phyloP scores from a whole-genome alignment of 2,329 filamentous ascomycete species.

The Cercospora janseana region DNA sequence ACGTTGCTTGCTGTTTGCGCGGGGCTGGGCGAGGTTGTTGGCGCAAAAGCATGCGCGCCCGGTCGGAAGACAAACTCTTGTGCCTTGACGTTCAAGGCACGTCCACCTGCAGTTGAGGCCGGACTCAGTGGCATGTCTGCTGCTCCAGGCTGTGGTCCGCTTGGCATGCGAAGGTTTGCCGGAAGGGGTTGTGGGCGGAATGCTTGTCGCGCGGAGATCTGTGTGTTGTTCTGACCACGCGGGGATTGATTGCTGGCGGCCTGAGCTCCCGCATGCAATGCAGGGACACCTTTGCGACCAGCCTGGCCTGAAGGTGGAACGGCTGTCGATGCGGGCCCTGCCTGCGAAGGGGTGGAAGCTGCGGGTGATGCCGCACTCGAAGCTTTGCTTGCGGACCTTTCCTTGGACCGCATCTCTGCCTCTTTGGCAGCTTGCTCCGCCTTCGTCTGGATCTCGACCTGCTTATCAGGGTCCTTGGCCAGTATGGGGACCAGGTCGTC shows the following conservation, averaged over 20 bases:
- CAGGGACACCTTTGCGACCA: constrained; percentile 1
- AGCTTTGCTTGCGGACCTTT: constrained; percentile 29
- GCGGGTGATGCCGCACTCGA: constrained; percentile 27
- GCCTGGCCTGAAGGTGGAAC: constrained; percentile 17
- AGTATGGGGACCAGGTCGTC: constrained; percentile 90
- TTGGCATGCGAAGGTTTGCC: constrained; percentile 67
- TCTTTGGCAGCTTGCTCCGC: constrained; percentile 71
- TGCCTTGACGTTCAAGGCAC: constrained; percentile 60
- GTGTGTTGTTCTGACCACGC: constrained; percentile 3
- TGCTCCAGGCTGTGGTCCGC: constrained; percentile 34
- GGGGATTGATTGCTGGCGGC: constrained; percentile 7
- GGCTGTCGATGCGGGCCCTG: constrained; percentile 8
- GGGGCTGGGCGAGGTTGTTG: constrained; percentile 71
- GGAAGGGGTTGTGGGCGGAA: constrained; percentile 48
- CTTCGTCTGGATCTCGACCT: constrained; percentile 88
- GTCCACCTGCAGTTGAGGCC: constrained; percentile 46
- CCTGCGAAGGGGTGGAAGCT: constrained; percentile 17
- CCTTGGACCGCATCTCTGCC: constrained; percentile 48
- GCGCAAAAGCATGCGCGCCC: constrained; percentile 77
- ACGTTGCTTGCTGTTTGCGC: constrained; percentile 35
- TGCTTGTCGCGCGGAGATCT: neutral
- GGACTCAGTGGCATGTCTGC: constrained; percentile 47
- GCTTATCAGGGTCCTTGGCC: constrained; percentile 93
- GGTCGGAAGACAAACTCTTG: constrained; percentile 83
- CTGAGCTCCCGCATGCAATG: constrained; percentile 8